Percentiles rank a stretch among this genome's conserved stretches.
Conservation (phyloP, 2,329 filamentous ascomycete genomes). For the Thielaviopsis musarum region DNA sequence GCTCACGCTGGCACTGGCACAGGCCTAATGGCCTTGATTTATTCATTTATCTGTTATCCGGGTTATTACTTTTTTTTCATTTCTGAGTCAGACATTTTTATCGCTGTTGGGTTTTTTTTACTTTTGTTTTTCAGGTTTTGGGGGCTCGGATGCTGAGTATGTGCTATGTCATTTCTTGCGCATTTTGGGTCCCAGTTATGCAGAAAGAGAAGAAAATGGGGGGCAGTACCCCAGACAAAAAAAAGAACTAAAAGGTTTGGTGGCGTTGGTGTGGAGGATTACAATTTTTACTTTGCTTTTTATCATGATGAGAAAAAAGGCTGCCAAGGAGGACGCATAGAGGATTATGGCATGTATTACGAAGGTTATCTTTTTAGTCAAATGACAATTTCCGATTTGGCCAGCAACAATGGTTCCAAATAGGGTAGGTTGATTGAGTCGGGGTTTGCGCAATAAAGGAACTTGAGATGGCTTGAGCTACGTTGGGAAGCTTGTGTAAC, state of each 20-base stretch:
- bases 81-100: background rate
- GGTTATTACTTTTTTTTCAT: background rate
- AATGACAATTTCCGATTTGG: conserved; percentile 4
- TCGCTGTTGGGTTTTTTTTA: background rate
- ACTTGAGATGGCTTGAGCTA: no score
- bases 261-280: background rate
- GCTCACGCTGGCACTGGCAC: no score
- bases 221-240: background rate
- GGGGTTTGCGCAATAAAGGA: no score
- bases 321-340: background rate
- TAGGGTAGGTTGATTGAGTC: background rate
- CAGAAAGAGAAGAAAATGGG: no score
- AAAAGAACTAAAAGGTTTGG: background rate
- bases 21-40: no score
- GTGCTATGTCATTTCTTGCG: no score
- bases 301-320: background rate
- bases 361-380: conserved; percentile 3
- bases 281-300: background rate
- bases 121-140: background rate
- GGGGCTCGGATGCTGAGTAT: no score
- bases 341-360: conserved; percentile 6
- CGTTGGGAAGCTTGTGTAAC: background rate
- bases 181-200: no score
- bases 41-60: background rate
- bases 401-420: background rate